Evolutionary conservation across 2,329 filamentous ascomycete species (phyloP), one percentile per base, ranked within the genome.

Genomic region (Fusarium staphyleae): DNA sequence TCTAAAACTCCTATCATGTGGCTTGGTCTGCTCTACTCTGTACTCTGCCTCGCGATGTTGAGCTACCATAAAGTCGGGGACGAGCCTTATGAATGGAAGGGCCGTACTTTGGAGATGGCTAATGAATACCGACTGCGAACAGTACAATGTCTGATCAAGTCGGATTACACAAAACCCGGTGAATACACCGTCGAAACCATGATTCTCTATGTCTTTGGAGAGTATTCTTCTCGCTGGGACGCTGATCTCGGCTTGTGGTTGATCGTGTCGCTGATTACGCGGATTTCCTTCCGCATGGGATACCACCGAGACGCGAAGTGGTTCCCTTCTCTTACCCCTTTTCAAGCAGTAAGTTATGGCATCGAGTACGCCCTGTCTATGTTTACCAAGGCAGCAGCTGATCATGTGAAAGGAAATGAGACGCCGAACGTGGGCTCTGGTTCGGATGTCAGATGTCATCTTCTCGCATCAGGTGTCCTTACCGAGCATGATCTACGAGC

Each of bases 31-130:
- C 80, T 92, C 11, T 93, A 90, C 70, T 83, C 89, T 0, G 85
- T 93, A 72, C 81, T 93, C 72, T 89, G 86, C 58, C 78, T 93
- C 52, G 88, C 89, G 2, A 84, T 93, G 78, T 81, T 92, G 66
- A 92, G 89, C 48, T 93, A 92, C 66, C 82, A 89, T 69, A 87
- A 89, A 70, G 87, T 89, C 40, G 89, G 89, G 3, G 90, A 93
- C 62, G 90, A 93, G 72, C 90, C 90, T 22, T 80, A 86, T 1
- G 89, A 93, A 71, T 92, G 88, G 81, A 86, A 84, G 66, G 88
- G 87, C n/a, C 81, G 80, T 36, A 78, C 81, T 4, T 68, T 85
- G 37, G 84, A 87, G 43, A 62, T 87, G 60, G 84, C 85, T 10
- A 76, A 79, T 13, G 81, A 87, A 57, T 93, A 89, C 67, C 82